Conservation (phyloP, 1,284 basidiomycete genomes). For the Rhodotorula sp. region DNA sequence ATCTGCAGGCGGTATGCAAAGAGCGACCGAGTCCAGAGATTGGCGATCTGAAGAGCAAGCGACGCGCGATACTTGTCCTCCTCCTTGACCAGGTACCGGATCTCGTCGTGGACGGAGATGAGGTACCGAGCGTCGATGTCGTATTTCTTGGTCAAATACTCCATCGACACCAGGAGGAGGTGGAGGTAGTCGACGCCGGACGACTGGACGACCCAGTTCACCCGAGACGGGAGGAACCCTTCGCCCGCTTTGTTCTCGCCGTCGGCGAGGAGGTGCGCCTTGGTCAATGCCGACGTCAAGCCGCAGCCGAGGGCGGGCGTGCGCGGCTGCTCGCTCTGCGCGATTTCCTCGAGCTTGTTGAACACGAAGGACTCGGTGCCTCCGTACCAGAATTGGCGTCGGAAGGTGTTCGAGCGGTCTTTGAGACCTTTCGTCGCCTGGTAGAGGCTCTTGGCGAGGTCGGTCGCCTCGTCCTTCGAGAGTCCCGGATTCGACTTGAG, state of each 20-base stretch:
- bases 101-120: conserved; percentile 95
- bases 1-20: conserved; percentile 93
- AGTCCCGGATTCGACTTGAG: conserved; percentile 82
- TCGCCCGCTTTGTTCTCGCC: conserved; percentile 61
- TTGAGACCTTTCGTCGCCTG: conserved; percentile 79
- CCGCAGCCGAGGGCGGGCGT: conserved; percentile 95
- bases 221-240: conserved; percentile 92
- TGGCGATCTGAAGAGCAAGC: conserved; percentile 92
- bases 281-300: conserved; percentile 86
- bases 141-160: conserved; percentile 78
- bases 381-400: conserved; percentile 86
- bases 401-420: conserved; percentile 45
- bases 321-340: conserved; percentile 77
- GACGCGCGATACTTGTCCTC: conserved; percentile 84
- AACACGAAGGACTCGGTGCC: conserved; percentile 98
- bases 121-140: conserved; percentile 88
- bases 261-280: conserved; percentile 73
- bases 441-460: conserved; percentile 82
- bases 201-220: conserved; percentile 99
- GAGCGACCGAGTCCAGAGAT: conserved; percentile 89
- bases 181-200: conserved; percentile 98
- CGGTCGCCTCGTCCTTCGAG: conserved; percentile 73
- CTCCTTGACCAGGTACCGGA: conserved; percentile 88
- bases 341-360: conserved; percentile 97
- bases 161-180: conserved; percentile 92